These are phyloP conservation scores for Adenanthera pavonina DNA, from an alignment of 306 rosid genomes.

Conservation along the genomic window DNA sequence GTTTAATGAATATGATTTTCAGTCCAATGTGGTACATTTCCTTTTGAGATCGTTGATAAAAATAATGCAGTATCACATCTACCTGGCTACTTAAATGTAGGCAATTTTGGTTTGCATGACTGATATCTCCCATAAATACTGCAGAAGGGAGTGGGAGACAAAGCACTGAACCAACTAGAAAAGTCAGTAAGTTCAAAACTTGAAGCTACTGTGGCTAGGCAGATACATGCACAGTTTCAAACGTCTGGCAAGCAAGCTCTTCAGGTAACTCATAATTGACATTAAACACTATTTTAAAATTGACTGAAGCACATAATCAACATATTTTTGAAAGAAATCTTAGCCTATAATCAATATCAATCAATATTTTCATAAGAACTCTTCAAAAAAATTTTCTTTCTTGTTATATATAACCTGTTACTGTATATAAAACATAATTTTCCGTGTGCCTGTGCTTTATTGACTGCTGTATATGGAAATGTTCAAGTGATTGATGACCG, in stretches of 20 bases:
- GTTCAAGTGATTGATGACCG: constrained; percentile 12
- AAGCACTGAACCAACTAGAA: constrained; percentile 68
- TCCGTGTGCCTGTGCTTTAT: constrained; percentile 17
- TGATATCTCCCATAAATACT: constrained; percentile 34
- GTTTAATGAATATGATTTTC: constrained; percentile 21
- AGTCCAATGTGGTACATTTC: constrained; percentile 21
- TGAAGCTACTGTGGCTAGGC: constrained; percentile 66
- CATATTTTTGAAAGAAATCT: neutral
- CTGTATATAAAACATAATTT: constrained; percentile 10
- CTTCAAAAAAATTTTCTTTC: neutral
- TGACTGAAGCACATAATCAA: constrained; percentile 22
- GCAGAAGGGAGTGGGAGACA: constrained; percentile 83
- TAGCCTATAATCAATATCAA: constrained; percentile 30
- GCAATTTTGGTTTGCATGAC: constrained; percentile 32
- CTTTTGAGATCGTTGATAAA: constrained; percentile 12
- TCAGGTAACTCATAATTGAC: constrained; percentile 53
- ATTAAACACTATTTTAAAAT: constrained; percentile 3
- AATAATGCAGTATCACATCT: neutral
- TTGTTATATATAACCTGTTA: neutral
- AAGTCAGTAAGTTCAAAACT: constrained; percentile 66
- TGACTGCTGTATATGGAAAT: constrained; percentile 1
- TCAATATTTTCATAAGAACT: neutral
- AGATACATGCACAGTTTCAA: constrained; percentile 76
- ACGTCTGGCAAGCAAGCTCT: constrained; percentile 79
- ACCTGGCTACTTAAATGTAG: constrained; percentile 9